Conservation (phyloP, 257 asterid genomes). For the Solanum peruvianum region DNA sequence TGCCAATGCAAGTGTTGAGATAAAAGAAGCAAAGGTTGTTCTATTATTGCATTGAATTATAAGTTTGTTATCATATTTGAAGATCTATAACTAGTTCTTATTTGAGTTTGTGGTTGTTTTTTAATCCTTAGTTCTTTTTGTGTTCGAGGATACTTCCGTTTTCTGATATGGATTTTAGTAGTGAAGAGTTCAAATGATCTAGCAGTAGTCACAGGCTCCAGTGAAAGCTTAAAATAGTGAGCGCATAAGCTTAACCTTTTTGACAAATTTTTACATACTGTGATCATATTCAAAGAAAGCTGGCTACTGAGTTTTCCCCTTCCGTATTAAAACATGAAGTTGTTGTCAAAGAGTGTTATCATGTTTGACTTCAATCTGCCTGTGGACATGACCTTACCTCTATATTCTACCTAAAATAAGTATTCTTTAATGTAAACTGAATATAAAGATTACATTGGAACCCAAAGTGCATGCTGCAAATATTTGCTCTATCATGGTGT, state of each 20-base stretch:
- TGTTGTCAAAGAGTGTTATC: not conserved
- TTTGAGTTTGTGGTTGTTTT: not conserved
- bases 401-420: not conserved
- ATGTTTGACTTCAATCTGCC: not conserved
- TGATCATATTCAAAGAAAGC: not conserved
- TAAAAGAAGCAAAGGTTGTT: conserved; percentile 87
- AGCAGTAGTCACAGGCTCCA: not conserved
- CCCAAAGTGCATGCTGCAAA: not conserved
- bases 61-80: not conserved
- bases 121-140: not conserved
- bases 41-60: not conserved
- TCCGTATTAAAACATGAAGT: not conserved
- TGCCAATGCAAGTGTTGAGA: conserved; percentile 79
- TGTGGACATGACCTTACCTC: not conserved
- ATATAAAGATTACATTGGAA: not conserved
- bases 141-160: not conserved
- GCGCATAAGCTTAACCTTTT: not conserved
- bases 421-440: not conserved
- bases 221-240: not conserved
- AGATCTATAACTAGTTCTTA: not conserved
- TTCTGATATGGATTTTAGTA: not conserved
- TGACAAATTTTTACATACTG: not conserved
- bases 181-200: not conserved
- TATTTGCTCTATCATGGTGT: not conserved
- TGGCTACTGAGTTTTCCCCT: not conserved